Percentiles rank a stretch among this genome's conserved stretches.
These are phyloP conservation scores for Huiozyma naganishii DNA, from an alignment of 805 yeast genomes.

Conservation along the genomic window DNA sequence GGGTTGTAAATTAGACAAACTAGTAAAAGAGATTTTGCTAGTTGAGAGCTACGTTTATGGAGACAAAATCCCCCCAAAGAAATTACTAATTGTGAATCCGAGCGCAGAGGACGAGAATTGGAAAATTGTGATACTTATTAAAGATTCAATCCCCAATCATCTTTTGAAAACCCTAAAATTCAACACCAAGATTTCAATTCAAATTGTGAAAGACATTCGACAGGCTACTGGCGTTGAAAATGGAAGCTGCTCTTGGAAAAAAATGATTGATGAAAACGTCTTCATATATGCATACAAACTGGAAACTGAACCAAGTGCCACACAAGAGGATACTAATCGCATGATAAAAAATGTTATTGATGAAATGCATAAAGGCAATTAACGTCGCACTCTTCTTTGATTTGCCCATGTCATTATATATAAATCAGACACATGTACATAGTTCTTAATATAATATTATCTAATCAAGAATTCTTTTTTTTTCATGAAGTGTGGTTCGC, in stretches of 20 bases:
- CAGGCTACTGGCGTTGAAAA: constrained; percentile 7
- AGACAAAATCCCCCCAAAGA: background rate
- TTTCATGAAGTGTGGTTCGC: constrained; percentile 29
- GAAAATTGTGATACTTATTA: constrained; percentile 13
- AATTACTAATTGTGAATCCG: background rate
- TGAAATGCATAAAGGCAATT: too few relatives aligned
- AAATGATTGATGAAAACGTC: constrained; percentile 15
- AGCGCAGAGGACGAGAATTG: background rate
- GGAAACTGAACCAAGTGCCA: background rate
- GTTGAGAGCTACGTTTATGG: background rate
- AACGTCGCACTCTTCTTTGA: too few relatives aligned
- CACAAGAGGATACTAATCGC: too few relatives aligned
- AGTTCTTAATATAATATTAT: background rate
- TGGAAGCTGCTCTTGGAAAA: constrained; percentile 12
- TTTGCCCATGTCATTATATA: too few relatives aligned
- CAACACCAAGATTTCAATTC: constrained; percentile 10
- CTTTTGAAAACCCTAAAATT: constrained; percentile 8
- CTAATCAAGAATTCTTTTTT: constrained; percentile 4
- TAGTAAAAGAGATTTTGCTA: background rate
- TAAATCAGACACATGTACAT: background rate
- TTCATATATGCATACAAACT: constrained; percentile 13
- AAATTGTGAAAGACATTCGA: constrained; percentile 11
- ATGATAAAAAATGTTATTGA: too few relatives aligned
- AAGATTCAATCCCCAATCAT: constrained; percentile 7
- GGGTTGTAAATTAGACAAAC: background rate